Conservation (phyloP, 352 stramenopile species). For the Globisporangium alternatum region DNA sequence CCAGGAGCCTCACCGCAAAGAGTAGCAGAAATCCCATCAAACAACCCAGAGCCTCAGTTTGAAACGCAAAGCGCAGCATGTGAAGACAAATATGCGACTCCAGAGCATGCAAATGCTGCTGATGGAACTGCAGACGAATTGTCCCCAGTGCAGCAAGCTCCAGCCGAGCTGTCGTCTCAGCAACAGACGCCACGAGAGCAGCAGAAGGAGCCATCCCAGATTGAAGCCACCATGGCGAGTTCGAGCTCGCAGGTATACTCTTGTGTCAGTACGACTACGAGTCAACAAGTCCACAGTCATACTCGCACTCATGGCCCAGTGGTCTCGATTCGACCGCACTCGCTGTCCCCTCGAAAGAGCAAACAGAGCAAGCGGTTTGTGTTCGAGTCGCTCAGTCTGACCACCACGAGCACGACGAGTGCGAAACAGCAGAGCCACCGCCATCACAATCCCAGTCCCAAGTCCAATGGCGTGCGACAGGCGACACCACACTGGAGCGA, state of each 20-base stretch:
- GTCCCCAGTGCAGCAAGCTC: not conserved
- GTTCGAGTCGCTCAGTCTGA: constrained; percentile 1
- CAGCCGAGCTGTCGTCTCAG: not conserved
- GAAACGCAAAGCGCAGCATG: not conserved
- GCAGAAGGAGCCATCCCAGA: not conserved
- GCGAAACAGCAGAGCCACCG: not conserved
- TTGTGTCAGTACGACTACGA: not conserved
- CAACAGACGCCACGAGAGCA: not conserved
- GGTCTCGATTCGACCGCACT: constrained; percentile 12
- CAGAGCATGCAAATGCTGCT: not conserved
- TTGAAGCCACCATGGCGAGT: not conserved
- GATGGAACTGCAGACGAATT: not conserved
- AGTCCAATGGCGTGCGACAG: constrained; percentile 3
- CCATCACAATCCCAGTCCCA: not conserved
- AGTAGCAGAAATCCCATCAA: not conserved
- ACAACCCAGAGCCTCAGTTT: not conserved
- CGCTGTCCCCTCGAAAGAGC: constrained; percentile 6
- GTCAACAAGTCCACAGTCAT: not conserved
- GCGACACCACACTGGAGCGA: constrained; percentile 1
- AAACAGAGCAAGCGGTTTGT: constrained; percentile 8
- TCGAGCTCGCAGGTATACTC: not conserved
- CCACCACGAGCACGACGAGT: not conserved
- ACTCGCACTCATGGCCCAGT: constrained; percentile 3
- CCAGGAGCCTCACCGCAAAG: not conserved
- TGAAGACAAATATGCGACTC: not conserved